These are phyloP conservation scores for Dendrobium nobile DNA, from an alignment of 106 monocot genomes.

Conservation along the genomic window DNA sequence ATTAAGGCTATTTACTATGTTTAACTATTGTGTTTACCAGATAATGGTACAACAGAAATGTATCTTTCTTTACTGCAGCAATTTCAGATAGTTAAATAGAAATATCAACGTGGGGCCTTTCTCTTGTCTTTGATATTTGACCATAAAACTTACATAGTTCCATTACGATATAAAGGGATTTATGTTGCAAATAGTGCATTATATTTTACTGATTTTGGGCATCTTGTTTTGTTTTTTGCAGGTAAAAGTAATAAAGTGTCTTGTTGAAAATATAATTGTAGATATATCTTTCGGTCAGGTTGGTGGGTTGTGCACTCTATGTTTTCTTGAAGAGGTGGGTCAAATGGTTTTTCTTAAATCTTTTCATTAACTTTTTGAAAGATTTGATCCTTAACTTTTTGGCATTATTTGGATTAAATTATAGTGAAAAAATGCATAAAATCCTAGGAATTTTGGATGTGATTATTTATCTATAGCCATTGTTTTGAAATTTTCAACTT, in stretches of 20 bases:
- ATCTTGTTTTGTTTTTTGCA: conserved; percentile 24
- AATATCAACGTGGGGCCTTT: neutral
- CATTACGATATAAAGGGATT: neutral
- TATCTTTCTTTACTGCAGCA: neutral
- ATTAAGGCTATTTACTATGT: neutral
- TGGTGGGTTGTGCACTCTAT: conserved; percentile 92
- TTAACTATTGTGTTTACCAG: neutral
- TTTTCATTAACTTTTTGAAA: conserved; percentile 1
- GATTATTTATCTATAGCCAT: too few relatives aligned
- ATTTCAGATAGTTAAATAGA: neutral
- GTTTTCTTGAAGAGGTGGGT: conserved; percentile 92
- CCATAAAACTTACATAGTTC: neutral
- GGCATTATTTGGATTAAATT: neutral
- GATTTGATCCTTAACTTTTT: neutral
- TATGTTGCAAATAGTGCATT: neutral
- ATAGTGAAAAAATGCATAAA: too few relatives aligned
- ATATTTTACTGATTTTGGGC: conserved; percentile 1
- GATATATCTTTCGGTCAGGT: conserved; percentile 97
- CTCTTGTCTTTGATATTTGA: neutral
- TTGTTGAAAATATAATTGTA: conserved; percentile 91
- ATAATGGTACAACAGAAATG: neutral
- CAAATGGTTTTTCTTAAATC: neutral
- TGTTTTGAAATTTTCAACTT: too few relatives aligned
- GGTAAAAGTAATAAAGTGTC: conserved; percentile 96
- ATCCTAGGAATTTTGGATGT: too few relatives aligned